A percentile compares a stretch with the other conserved stretches of the same genome.
These are phyloP conservation scores for Thelonectria rubi DNA, from an alignment of 2,329 filamentous ascomycete species.

Conservation along the genomic window DNA sequence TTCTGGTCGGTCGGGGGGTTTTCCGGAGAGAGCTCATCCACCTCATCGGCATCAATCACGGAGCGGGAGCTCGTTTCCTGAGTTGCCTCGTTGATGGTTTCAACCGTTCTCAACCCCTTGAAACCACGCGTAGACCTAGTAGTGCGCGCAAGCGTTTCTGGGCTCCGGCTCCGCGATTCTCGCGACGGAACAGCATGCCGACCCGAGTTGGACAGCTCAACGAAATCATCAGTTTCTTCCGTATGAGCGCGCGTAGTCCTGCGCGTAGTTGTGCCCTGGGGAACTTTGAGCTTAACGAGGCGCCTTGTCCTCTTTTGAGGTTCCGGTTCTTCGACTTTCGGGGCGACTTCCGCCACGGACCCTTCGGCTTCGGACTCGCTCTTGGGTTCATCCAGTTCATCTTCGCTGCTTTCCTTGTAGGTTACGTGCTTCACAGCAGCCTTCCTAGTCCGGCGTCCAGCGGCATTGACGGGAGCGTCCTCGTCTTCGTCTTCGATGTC, in stretches of 20 bases:
- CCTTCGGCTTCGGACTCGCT: constrained; percentile 42
- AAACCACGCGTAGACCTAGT: constrained; percentile 58
- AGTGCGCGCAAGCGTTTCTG: constrained; percentile 57
- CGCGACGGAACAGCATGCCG: constrained; percentile 61
- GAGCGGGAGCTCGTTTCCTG: constrained; percentile 59
- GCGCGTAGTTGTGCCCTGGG: constrained; percentile 49
- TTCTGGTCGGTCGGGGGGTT: constrained; percentile 42
- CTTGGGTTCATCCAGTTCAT: constrained; percentile 47
- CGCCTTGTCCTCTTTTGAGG: constrained; percentile 43
- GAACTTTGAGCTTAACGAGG: constrained; percentile 58
- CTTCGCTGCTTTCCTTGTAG: constrained; percentile 58
- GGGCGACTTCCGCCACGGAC: constrained; percentile 39
- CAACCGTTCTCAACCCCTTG: constrained; percentile 61
- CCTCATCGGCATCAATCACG: constrained; percentile 47
- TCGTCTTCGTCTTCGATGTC: constrained; percentile 56
- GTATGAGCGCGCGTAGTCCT: constrained; percentile 63
- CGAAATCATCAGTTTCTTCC: constrained; percentile 62
- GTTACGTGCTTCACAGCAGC: constrained; percentile 56
- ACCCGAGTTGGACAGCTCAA: constrained; percentile 70
- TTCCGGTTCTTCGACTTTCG: constrained; percentile 38
- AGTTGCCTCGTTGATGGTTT: constrained; percentile 61
- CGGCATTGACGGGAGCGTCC: constrained; percentile 55
- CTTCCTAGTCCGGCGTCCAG: constrained; percentile 60
- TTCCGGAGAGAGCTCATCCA: constrained; percentile 51
- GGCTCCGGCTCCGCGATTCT: constrained; percentile 64